phyloP scores from a whole-genome alignment of 148 eudicot genomes.

The Fagopyrum tataricum region DNA sequence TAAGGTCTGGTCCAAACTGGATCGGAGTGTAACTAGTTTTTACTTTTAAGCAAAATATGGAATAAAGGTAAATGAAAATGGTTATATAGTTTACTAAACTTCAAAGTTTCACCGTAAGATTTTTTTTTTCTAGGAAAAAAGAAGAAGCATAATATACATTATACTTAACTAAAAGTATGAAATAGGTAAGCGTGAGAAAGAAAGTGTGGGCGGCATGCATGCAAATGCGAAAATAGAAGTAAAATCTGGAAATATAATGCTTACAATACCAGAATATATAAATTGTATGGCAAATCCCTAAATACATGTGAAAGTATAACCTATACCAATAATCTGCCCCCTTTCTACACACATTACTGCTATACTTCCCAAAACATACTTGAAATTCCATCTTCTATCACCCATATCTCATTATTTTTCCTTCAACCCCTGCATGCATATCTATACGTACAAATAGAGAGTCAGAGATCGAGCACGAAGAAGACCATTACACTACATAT shows the following conservation, averaged over 20 bases:
- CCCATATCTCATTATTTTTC: conserved; percentile 3
- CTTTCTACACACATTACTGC: conserved; percentile 1
- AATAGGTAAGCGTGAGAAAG: not conserved
- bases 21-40: no score
- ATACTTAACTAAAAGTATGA: no score
- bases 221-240: not conserved
- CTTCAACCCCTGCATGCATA: not conserved
- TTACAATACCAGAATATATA: not conserved
- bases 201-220: not conserved
- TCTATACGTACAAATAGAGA: conserved; percentile 1
- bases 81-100: no score
- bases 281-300: not conserved
- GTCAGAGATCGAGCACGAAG: not conserved
- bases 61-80: no score
- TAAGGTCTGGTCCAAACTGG: no score
- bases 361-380: not conserved
- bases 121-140: no score
- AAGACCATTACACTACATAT: not conserved
- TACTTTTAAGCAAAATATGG: no score
- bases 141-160: no score
- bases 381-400: not conserved
- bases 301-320: not conserved
- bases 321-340: conserved; percentile 12
- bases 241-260: not conserved
- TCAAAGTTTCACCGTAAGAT: no score